These are phyloP conservation scores for Ustilago tritici DNA, from an alignment of 1,284 basidiomycete genomes.

Conservation along the genomic window DNA sequence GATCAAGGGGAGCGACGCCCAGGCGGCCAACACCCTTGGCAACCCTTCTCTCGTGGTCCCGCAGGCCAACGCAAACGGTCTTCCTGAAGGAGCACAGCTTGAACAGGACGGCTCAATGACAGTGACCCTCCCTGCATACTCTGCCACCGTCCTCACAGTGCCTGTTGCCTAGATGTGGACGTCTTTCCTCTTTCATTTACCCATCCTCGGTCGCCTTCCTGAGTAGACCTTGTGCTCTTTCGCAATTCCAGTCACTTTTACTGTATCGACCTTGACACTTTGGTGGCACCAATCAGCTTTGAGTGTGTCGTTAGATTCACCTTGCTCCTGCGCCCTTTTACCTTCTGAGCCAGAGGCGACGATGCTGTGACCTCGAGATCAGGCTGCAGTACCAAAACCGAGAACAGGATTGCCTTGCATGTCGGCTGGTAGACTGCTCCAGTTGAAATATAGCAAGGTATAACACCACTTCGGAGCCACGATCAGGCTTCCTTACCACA, in stretches of 20 bases:
- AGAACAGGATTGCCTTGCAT: not conserved
- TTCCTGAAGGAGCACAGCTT: constrained; percentile 20
- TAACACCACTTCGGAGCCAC: too few relatives aligned
- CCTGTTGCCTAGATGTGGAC: constrained; percentile 12
- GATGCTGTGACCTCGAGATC: not conserved
- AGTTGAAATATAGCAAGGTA: too few relatives aligned
- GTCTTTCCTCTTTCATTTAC: not conserved
- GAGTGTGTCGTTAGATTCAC: not conserved
- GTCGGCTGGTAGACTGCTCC: not conserved
- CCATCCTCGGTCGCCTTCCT: not conserved
- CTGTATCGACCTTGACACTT: not conserved
- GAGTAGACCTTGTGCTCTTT: not conserved
- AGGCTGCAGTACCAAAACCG: not conserved
- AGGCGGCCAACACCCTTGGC: constrained; percentile 40
- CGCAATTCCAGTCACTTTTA: not conserved
- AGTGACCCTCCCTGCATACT: constrained; percentile 25
- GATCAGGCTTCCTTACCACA: too few relatives aligned
- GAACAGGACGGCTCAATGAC: constrained; percentile 17
- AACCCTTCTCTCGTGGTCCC: constrained; percentile 24
- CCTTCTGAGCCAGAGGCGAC: not conserved
- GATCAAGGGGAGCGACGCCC: constrained; percentile 26
- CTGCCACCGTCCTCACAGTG: constrained; percentile 23
- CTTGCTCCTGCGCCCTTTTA: not conserved
- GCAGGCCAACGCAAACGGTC: constrained; percentile 11
- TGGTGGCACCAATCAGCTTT: not conserved